A percentile compares a stretch with the other conserved stretches of the same genome.
phyloP scores from a whole-genome alignment of 148 eudicot genomes.

The Dysphania ambrosioides region DNA sequence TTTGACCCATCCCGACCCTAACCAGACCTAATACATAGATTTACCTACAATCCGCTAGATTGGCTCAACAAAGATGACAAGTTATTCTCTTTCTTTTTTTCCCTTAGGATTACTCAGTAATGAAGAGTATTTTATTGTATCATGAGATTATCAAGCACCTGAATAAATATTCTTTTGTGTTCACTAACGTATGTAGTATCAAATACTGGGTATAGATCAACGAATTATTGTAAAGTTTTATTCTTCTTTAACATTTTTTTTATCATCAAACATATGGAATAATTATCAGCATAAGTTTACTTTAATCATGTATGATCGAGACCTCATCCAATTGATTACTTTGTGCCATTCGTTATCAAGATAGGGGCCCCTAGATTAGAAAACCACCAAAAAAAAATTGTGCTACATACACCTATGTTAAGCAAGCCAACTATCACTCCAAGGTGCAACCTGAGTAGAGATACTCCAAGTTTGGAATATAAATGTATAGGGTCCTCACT shows the following conservation, averaged over 20 bases:
- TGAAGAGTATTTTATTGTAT: neutral
- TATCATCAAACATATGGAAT: neutral
- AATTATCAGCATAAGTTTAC: neutral
- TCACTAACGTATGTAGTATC: too few species aligned
- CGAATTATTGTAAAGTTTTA: conserved; percentile 11
- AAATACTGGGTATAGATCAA: too few species aligned
- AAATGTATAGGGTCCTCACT: too few species aligned
- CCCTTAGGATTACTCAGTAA: neutral
- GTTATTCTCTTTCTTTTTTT: neutral
- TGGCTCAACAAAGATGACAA: neutral
- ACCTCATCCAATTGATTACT: neutral
- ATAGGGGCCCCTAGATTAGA: neutral
- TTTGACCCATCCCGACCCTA: too few species aligned
- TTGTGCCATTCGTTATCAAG: neutral
- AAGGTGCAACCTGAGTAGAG: too few species aligned
- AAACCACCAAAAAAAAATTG: too few species aligned
- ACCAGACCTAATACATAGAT: too few species aligned
- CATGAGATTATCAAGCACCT: neutral
- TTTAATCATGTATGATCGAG: neutral
- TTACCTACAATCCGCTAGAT: too few species aligned
- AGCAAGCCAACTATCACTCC: neutral
- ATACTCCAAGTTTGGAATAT: too few species aligned
- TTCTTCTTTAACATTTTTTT: neutral
- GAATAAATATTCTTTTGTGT: too few species aligned
- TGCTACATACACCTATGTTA: too few species aligned